Base-by-base conservation (phyloP, 306 rosid species). In the Cicer chorassanicum region DNA sequence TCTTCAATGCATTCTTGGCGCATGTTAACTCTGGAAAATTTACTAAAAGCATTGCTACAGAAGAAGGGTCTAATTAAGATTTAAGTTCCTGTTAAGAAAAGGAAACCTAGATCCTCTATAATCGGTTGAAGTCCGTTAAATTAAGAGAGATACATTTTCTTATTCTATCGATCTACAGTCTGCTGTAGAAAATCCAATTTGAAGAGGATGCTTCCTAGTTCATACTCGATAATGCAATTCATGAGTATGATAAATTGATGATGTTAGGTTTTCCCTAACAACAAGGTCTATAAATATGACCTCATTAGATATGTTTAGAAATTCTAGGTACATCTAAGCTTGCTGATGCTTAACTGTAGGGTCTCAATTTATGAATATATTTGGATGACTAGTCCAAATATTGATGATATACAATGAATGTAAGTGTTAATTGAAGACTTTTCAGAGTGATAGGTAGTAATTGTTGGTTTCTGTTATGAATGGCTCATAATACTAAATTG, bases 351-450 rank as follows among this genome's bases (percentile, higher is more conserved):
- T 53, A 53, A 41, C 70, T 34, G 39, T 18, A n/a, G 70, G 68
- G 50, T 51, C 69, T 68, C n/a, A 10, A 9, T 55, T 8, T 65
- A 51, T 74, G 53, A 21, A 68, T 48, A 8, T 76, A 54, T 45
- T 73, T 76, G 80, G 78, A 84, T 34, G 4, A 55, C 72, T 45
- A 40, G 81, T 78, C 85, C 81, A 80, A 73, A 81, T 77, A 73
- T 77, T 7, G 50, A 49, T 72, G 54, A 66, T 56, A 14, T 66
- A 45, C 45, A 34, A 53, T 65, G 68, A 48, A 43, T 65, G 81
- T 42, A 79, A 43, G 55, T 46, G 72, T 7, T 49, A 63, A 63
- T 65, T 29, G 8, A 55, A 61, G 48, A 61, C n/a, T 74, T 69
- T 18, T 42, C 45, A 24, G 56, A 4, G 4, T 21, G 3, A 18